Conservation (phyloP, 31 red algal species). For the Asparagopsis taxiformis region DNA sequence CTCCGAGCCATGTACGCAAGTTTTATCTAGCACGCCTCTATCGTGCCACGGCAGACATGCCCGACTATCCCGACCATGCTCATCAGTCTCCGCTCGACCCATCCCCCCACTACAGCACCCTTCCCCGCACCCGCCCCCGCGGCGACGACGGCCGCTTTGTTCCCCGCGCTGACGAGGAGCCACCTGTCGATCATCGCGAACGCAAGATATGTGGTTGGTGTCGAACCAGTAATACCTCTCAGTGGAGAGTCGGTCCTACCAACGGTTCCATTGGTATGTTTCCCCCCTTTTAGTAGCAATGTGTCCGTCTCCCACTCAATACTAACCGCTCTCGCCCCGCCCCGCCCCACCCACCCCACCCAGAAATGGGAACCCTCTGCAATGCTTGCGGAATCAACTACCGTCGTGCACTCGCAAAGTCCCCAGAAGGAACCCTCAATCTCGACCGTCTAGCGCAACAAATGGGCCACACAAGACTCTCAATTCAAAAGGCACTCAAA, state of each 20-base stretch:
- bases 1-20: conserved; percentile 1
- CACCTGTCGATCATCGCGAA: neutral
- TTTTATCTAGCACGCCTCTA: conserved; percentile 4
- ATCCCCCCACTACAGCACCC: neutral
- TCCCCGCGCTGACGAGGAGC: conserved; percentile 5
- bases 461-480: conserved; percentile 11
- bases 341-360: neutral
- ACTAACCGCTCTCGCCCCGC: neutral
- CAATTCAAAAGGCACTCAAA: conserved; percentile 50
- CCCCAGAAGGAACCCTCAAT: conserved; percentile 8
- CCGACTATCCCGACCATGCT: no score
- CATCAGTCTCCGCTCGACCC: neutral
- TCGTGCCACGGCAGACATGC: no score
- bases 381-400: conserved; percentile 58
- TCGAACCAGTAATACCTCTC: conserved; percentile 6
- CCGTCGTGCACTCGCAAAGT: conserved; percentile 15
- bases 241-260: conserved; percentile 38
- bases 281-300: neutral
- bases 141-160: conserved; percentile 46
- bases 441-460: conserved; percentile 24
- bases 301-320: no score
- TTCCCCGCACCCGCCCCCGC: conserved; percentile 9
- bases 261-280: no score
- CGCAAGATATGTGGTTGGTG: conserved; percentile 46
- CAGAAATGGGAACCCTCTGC: conserved; percentile 41